Evolutionary conservation across 2,329 filamentous ascomycete genomes (phyloP).

Genomic region (Venturia aucupariae): DNA sequence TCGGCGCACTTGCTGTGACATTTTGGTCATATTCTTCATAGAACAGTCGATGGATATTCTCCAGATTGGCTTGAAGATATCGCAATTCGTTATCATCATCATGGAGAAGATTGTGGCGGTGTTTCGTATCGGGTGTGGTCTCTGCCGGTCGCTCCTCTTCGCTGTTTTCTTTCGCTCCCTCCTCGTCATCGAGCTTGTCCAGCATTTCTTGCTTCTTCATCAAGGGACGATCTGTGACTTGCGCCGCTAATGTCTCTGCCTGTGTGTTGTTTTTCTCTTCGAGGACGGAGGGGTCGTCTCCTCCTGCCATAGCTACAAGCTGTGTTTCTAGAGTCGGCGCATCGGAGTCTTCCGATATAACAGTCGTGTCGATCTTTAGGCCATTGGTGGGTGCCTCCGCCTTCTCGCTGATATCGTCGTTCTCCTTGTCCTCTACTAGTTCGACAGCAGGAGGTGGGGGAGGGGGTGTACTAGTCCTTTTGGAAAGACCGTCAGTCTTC

Average conservation of each 20-base stretch:
- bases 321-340: slow-evolving; percentile 52
- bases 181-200: slow-evolving; percentile 71
- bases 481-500: slow-evolving; percentile 32
- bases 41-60: slow-evolving; percentile 66
- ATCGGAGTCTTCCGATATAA: neutral
- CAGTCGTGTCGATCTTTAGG: slow-evolving; percentile 4
- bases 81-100: slow-evolving; percentile 81
- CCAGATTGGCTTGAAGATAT: slow-evolving; percentile 66
- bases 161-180: slow-evolving; percentile 34
- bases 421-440: slow-evolving; percentile 16
- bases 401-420: slow-evolving; percentile 14
- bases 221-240: slow-evolving; percentile 79
- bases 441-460: slow-evolving; percentile 8
- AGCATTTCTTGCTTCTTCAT: slow-evolving; percentile 87
- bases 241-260: slow-evolving; percentile 76
- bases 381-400: slow-evolving; percentile 18
- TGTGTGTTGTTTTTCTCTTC: slow-evolving; percentile 76
- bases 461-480: neutral
- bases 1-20: slow-evolving; percentile 30
- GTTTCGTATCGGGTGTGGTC: slow-evolving; percentile 28
- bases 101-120: slow-evolving; percentile 68
- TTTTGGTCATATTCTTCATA: slow-evolving; percentile 70
- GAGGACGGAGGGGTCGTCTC: slow-evolving; percentile 57
- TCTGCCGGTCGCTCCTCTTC: slow-evolving; percentile 25
- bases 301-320: slow-evolving; percentile 64